Percentiles rank a stretch among this genome's conserved stretches.
Evolutionary conservation across 192 early-diverging fungal genomes (phyloP).

Genomic region (Linnemannia elongata): DNA sequence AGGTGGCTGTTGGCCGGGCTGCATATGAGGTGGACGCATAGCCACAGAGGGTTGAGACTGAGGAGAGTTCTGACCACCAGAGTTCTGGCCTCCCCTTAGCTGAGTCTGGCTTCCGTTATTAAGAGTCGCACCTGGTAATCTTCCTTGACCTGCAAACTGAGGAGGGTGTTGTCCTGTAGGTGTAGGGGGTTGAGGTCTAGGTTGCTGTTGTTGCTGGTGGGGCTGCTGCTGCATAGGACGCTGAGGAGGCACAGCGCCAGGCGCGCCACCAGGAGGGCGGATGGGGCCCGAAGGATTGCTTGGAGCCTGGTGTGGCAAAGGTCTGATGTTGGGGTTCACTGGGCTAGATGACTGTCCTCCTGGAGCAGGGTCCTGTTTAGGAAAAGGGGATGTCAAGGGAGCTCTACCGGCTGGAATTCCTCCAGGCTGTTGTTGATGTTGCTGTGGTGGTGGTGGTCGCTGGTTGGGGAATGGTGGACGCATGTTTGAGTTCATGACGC

Average conservation of each 20-base stretch:
- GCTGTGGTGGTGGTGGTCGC: conserved; percentile 34
- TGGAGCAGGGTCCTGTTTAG: conserved; percentile 30
- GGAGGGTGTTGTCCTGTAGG: conserved; percentile 29
- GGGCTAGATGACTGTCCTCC: conserved; percentile 9
- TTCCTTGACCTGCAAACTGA: conserved; percentile 21
- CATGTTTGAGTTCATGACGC: conserved; percentile 3
- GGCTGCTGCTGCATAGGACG: conserved; percentile 21
- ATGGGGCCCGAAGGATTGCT: neutral
- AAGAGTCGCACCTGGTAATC: conserved; percentile 5
- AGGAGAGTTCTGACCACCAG: conserved; percentile 25
- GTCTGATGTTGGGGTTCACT: conserved; percentile 18
- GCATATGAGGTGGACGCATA: conserved; percentile 31
- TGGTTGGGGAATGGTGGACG: conserved; percentile 35
- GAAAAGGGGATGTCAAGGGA: conserved; percentile 41
- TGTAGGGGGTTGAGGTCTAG: conserved; percentile 24
- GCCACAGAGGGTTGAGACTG: conserved; percentile 25
- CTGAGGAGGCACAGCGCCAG: conserved; percentile 6
- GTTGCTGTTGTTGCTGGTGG: conserved; percentile 22
- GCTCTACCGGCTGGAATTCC: conserved; percentile 17
- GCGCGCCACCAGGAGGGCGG: conserved; percentile 14
- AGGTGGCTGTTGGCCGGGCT: conserved; percentile 21
- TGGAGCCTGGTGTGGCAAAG: conserved; percentile 14
- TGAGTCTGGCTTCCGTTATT: conserved; percentile 31
- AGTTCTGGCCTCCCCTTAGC: conserved; percentile 14
- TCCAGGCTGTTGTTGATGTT: conserved; percentile 13